Conservation (phyloP, 2,329 filamentous ascomycete genomes). For the Aspergillus neoniger region DNA sequence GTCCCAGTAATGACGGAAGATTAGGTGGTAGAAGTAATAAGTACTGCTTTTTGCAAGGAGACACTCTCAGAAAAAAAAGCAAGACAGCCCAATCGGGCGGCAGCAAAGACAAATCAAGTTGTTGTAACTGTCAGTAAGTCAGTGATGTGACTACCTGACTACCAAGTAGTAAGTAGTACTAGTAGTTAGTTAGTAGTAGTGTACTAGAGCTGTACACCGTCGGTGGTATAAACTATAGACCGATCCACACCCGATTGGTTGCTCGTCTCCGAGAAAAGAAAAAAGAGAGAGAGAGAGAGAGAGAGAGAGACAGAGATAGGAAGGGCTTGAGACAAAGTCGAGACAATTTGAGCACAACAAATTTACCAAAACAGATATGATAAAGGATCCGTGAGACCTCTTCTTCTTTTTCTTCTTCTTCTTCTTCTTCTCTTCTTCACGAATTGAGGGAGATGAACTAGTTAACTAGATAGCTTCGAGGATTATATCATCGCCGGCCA, state of each 20-base stretch:
- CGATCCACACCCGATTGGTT: constrained; percentile 3
- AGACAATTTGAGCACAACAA: too few species aligned
- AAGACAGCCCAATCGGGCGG: constrained; percentile 15
- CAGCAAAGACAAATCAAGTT: constrained; percentile 5
- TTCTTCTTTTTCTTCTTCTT: too few species aligned
- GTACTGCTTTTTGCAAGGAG: neutral
- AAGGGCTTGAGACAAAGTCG: too few species aligned
- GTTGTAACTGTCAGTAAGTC: neutral
- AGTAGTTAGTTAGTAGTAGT: neutral
- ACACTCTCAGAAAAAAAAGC: neutral
- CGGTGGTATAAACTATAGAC: constrained; percentile 1
- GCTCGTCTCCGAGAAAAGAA: neutral
- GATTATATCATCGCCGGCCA: constrained; percentile 20
- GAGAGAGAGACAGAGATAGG: too few species aligned
- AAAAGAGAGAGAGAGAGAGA: too few species aligned
- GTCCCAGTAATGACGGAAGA: neutral
- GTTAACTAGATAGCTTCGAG: too few species aligned
- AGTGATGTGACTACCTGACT: neutral
- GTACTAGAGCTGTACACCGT: neutral
- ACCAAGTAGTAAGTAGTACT: neutral
- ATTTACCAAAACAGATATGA: too few species aligned
- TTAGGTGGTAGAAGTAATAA: neutral
- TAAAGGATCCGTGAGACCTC: too few species aligned
- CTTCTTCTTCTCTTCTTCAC: too few species aligned
- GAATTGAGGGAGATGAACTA: too few species aligned